A percentile compares a stretch with the other conserved stretches of the same genome.
Conservation (phyloP, 208 protist genomes). For the Leishmania lainsoni region DNA sequence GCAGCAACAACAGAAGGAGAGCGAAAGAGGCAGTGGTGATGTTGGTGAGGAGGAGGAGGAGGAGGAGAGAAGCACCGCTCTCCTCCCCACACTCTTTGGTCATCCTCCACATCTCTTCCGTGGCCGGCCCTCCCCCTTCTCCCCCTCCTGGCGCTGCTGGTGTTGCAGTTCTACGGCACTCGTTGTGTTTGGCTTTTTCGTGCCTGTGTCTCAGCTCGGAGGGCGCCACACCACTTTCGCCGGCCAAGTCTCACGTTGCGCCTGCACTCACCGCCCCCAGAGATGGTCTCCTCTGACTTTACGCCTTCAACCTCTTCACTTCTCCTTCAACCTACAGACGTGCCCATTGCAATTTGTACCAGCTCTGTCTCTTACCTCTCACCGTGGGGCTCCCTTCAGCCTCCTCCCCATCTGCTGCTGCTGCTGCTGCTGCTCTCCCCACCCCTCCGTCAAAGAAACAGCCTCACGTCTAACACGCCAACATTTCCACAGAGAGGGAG, state of each 20-base stretch:
- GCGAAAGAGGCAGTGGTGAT: background rate
- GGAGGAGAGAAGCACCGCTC: too few species aligned
- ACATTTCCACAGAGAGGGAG: background rate
- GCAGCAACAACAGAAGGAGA: background rate
- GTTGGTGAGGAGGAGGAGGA: too few species aligned
- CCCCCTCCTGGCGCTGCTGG: background rate
- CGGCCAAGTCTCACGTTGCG: background rate
- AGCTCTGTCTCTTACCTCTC: background rate
- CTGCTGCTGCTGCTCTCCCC: background rate
- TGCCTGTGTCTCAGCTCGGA: background rate
- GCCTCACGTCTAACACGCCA: background rate
- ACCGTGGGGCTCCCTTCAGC: background rate
- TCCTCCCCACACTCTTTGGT: too few species aligned
- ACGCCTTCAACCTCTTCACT: background rate
- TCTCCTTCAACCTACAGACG: background rate
- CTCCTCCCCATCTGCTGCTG: background rate
- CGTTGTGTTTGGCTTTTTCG: background rate
- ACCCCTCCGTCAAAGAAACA: background rate
- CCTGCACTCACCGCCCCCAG: background rate
- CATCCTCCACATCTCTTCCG: too few species aligned
- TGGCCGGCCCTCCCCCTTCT: background rate
- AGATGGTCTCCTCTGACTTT: background rate
- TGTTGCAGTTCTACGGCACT: background rate
- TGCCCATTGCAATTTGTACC: background rate
- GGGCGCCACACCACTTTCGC: background rate